phyloP scores from a whole-genome alignment of 257 asterid genomes.

The Eustoma russellianum region DNA sequence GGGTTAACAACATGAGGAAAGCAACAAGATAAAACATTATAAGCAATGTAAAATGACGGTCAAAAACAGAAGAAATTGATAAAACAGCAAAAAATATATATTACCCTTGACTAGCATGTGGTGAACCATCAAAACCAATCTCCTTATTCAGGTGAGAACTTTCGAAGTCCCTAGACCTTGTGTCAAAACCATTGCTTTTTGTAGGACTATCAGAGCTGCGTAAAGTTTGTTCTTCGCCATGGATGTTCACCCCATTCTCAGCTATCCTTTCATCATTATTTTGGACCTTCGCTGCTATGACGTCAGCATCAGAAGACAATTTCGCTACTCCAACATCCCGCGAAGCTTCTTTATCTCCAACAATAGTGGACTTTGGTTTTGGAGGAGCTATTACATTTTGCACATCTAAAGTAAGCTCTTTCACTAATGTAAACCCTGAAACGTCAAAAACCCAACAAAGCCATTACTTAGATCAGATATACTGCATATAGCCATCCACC shows the following conservation, averaged over 20 bases:
- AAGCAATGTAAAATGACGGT: no score
- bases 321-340: conserved; percentile 25
- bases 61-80: not conserved
- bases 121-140: conserved; percentile 51
- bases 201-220: conserved; percentile 69
- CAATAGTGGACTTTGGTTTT: conserved; percentile 50
- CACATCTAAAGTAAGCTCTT: conserved; percentile 90
- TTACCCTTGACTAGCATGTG: conserved; percentile 68
- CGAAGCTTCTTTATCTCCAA: conserved; percentile 47
- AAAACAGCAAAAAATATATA: conserved; percentile 6
- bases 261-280: conserved; percentile 22
- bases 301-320: conserved; percentile 41
- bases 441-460: conserved; percentile 8
- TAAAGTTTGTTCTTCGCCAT: conserved; percentile 32
- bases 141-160: conserved; percentile 41
- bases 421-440: conserved; percentile 64
- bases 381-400: conserved; percentile 80
- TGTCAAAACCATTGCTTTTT: conserved; percentile 35
- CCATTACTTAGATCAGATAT: conserved; percentile 2
- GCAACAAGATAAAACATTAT: no score
- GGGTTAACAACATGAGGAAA: no score
- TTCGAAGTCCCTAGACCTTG: conserved; percentile 50
- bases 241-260: conserved; percentile 26
- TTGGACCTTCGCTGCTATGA: conserved; percentile 34
- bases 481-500: no score